A percentile compares a stretch with the other conserved stretches of the same genome.
Evolutionary conservation across 2,329 filamentous ascomycete species (phyloP).

Genomic region (Ophiostoma montium): DNA sequence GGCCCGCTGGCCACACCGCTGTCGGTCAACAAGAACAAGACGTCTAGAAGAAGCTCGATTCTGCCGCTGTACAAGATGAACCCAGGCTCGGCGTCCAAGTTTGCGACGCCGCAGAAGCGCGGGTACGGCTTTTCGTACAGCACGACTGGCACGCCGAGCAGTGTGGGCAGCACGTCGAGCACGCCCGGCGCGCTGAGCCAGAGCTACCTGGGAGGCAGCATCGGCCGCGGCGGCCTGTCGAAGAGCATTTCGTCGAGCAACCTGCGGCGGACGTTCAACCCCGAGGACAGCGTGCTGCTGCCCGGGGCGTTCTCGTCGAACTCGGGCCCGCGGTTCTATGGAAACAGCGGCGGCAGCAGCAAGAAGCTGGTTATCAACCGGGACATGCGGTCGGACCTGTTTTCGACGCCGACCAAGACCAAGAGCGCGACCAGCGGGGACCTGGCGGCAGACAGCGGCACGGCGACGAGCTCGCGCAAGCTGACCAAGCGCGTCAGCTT

Average conservation of each 20-base stretch:
- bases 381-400: constrained; percentile 61
- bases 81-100: constrained; percentile 62
- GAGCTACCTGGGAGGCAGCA: constrained; percentile 52
- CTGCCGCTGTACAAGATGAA: constrained; percentile 80
- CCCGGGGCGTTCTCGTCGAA: constrained; percentile 72
- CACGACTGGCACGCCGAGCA: constrained; percentile 71
- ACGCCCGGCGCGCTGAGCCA: constrained; percentile 47
- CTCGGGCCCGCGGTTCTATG: constrained; percentile 47
- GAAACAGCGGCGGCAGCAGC: constrained; percentile 54
- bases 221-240: constrained; percentile 51
- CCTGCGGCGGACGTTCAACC: constrained; percentile 65
- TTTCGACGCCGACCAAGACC: constrained; percentile 44
- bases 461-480: constrained; percentile 31
- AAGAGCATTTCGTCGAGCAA: constrained; percentile 87
- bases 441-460: constrained; percentile 19
- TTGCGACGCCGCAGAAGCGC: constrained; percentile 71
- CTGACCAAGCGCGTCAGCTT: constrained; percentile 86
- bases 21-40: constrained; percentile 55
- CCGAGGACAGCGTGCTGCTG: constrained; percentile 73
- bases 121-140: constrained; percentile 91
- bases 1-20: constrained; percentile 88
- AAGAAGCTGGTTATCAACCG: constrained; percentile 92
- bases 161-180: constrained; percentile 51
- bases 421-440: constrained; percentile 18
- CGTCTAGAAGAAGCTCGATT: constrained; percentile 59